Percentiles rank a stretch among this genome's conserved stretches.
Conservation (phyloP, 495 filamentous ascomycete genomes). For the Aspergillus heteromorphus region DNA sequence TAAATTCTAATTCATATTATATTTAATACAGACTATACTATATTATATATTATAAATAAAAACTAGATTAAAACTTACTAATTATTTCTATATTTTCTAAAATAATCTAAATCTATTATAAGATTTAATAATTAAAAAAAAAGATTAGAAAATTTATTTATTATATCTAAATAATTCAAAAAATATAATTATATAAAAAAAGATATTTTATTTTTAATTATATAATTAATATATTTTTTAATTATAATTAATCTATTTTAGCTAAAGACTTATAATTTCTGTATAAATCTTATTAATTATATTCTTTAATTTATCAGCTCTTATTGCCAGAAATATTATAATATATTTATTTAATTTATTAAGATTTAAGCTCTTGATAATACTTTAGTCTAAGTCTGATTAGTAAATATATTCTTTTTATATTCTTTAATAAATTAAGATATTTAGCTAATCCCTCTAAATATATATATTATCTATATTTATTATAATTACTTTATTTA, state of each 20-base stretch:
- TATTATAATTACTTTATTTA: neutral
- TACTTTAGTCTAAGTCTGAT: neutral
- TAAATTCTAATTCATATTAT: neutral
- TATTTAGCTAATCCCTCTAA: neutral
- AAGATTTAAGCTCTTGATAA: neutral
- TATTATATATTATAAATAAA: neutral
- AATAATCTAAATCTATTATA: neutral
- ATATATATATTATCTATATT: neutral
- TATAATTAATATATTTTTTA: neutral
- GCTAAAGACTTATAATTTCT: neutral
- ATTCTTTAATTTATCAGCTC: neutral
- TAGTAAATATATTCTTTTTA: neutral
- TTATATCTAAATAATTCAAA: neutral
- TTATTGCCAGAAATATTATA: neutral
- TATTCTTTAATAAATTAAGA: neutral
- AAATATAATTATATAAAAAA: neutral
- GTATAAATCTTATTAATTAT: neutral
- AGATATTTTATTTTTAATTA: neutral
- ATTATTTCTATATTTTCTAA: neutral
- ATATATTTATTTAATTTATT: slow-evolving; percentile 3
- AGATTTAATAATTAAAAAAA: neutral
- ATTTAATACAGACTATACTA: neutral
- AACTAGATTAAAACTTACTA: neutral
- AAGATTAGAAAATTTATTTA: neutral
- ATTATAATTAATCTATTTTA: neutral